phyloP scores from a whole-genome alignment of 2,329 filamentous ascomycete genomes.

The Graphilbum ipis-grandicollis region DNA sequence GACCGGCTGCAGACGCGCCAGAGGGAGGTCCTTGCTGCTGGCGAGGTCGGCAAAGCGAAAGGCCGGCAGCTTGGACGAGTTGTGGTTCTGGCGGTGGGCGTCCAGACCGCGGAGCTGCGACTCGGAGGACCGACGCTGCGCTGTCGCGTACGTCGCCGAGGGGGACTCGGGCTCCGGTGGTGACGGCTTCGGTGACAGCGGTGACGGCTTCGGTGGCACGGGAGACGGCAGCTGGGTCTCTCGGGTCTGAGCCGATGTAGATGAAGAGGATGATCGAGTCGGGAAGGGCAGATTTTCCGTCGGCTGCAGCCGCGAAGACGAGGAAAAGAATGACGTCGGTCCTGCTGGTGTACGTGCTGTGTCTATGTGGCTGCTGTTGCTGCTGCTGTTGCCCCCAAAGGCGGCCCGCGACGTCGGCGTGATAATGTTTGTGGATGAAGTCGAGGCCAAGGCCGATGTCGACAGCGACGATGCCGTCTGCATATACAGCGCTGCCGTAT shows the following conservation, averaged over 20 bases:
- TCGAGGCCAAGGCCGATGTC: background rate
- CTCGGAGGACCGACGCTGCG: background rate
- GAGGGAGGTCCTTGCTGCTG: slow-evolving; percentile 19
- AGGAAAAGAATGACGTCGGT: too few species aligned
- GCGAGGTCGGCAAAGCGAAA: slow-evolving; percentile 36
- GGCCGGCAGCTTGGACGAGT: slow-evolving; percentile 36
- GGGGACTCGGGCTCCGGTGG: too few species aligned
- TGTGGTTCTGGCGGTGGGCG: slow-evolving; percentile 33
- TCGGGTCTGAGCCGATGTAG: too few species aligned
- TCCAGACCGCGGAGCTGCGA: slow-evolving; percentile 16
- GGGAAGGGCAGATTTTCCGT: background rate
- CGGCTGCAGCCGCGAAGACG: too few species aligned
- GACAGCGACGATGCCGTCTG: background rate
- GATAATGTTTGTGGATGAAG: too few species aligned
- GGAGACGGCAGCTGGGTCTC: too few species aligned
- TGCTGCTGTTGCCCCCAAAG: too few species aligned
- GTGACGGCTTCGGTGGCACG: too few species aligned
- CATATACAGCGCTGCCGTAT: background rate
- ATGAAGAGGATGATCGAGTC: background rate
- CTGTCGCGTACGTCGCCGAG: background rate
- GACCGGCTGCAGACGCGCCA: slow-evolving; percentile 16
- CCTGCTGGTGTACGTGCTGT: too few species aligned
- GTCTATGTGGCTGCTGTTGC: background rate
- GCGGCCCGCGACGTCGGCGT: background rate
- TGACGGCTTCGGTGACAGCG: background rate